Conservation (phyloP, 441 rosid genomes). For the Rhodomyrtus psidioides region DNA sequence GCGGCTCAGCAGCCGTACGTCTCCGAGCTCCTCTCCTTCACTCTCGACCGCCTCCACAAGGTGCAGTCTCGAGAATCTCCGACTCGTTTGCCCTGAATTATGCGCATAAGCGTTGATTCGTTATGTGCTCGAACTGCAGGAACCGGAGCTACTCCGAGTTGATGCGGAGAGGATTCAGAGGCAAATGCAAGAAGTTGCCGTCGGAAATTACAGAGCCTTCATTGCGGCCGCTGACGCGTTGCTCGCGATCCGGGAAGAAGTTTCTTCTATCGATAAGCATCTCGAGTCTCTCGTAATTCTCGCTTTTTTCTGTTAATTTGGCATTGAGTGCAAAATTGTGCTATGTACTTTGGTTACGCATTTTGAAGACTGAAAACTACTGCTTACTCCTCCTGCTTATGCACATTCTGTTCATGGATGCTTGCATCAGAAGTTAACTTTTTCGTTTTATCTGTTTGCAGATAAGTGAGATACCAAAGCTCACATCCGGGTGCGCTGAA, state of each 20-base stretch:
- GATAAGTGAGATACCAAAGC: constrained; percentile 68
- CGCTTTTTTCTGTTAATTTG: neutral
- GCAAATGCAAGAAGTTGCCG: constrained; percentile 98
- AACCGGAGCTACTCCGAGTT: constrained; percentile 88
- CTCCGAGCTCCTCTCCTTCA: constrained; percentile 93
- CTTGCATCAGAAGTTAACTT: neutral
- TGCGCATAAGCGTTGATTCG: neutral
- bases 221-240: constrained; percentile 90
- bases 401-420: neutral
- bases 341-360: neutral
- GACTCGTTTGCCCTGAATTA: neutral
- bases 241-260: constrained; percentile 79
- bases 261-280: constrained; percentile 78
- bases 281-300: constrained; percentile 70
- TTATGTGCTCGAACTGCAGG: constrained; percentile 21
- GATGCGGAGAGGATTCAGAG: constrained; percentile 92
- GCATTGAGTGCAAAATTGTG: neutral
- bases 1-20: constrained; percentile 83
- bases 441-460: constrained; percentile 22
- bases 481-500: constrained; percentile 85
- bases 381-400: neutral
- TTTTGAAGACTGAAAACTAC: neutral
- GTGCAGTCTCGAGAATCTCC: constrained; percentile 14
- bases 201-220: constrained; percentile 88
- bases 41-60: constrained; percentile 97